Base-by-base conservation (phyloP, 2,329 filamentous ascomycete species). In the Fusarium austroafricanum region DNA sequence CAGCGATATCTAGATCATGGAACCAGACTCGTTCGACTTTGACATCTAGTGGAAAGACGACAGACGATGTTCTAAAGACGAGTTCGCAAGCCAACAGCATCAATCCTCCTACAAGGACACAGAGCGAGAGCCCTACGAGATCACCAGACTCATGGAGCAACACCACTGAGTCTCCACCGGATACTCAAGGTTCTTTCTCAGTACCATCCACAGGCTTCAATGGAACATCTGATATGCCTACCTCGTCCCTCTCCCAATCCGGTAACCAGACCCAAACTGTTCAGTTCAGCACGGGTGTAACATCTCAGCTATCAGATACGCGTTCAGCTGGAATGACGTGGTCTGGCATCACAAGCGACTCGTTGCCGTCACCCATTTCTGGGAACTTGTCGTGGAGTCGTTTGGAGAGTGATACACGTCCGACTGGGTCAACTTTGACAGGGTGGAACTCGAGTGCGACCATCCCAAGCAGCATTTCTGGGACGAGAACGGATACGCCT, bases 361-460 rank as follows among this genome's bases (percentile, higher is more conserved):
- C 57, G 39, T 53, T 62, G 15, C 62, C 31, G 6, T 64, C 62
- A 53, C 28, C 62, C 38, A 18, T 67, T 47, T 45, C 67, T 7
- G 50, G 62, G 14, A 67, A 55, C 37, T 50, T 42, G n/a, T 64
- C 66, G 11, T 63, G 38, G 26, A 55, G 53, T 46, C 37, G 39
- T 47, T 47, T 17, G 17, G 33, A 33, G 23, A 60, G 66, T 50
- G 33, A 26, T 7, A 67, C 65, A 63, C 52, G 46, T 67, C 56
- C 42, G 2, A 67, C 66, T 6, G 55, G 26, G 3, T 50, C 63
- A 12, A 51, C 20, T 8, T 65, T 55, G 26, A 33, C 40, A 10
- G 37, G 56, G 9, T 62, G 66, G 57, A 70, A 67, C 55, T 69
- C 67, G 29, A 69, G 66, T 23, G 20, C 63, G n/a, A 44, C 55